Percentiles rank a stretch among this genome's conserved stretches.
phyloP scores from a whole-genome alignment of 805 yeast species.

The Lachancea fermentati region DNA sequence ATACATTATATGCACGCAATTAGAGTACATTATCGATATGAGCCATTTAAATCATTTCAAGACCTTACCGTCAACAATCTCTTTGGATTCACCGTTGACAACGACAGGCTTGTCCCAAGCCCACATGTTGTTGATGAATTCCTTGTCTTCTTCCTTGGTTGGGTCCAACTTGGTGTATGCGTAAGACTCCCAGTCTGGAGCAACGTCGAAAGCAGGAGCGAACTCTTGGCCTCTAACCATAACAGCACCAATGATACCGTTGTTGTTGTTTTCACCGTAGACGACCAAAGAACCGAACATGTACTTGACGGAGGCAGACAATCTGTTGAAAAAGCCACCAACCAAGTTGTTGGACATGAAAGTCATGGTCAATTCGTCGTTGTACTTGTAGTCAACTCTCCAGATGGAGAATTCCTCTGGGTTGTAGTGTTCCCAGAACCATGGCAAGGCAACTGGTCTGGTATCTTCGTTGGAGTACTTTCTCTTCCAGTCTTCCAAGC shows the following conservation, averaged over 20 bases:
- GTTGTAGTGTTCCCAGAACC: conserved; percentile 94
- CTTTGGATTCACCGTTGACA: conserved; percentile 73
- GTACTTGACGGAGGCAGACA: conserved; percentile 81
- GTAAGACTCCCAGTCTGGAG: conserved; percentile 99
- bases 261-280: conserved; percentile 95
- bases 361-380: conserved; percentile 90
- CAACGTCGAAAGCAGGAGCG: conserved; percentile 90
- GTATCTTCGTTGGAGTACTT: conserved; percentile 93
- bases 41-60: conserved; percentile 55
- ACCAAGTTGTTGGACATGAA: conserved; percentile 96
- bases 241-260: conserved; percentile 92
- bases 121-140: conserved; percentile 84
- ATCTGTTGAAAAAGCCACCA: conserved; percentile 96
- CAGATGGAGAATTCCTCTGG: conserved; percentile 88
- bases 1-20: not conserved
- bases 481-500: conserved; percentile 89
- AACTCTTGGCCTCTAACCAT: conserved; percentile 88
- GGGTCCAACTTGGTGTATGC: conserved; percentile 77
- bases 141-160: conserved; percentile 69
- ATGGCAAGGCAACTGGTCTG: conserved; percentile 85
- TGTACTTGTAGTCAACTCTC: conserved; percentile 92
- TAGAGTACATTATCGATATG: not conserved
- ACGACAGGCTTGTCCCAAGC: conserved; percentile 96
- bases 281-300: conserved; percentile 87
- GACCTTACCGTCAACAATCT: conserved; percentile 97